These are phyloP conservation scores for Prunus yedoensis DNA, from an alignment of 331 rosid genomes.

Conservation along the genomic window DNA sequence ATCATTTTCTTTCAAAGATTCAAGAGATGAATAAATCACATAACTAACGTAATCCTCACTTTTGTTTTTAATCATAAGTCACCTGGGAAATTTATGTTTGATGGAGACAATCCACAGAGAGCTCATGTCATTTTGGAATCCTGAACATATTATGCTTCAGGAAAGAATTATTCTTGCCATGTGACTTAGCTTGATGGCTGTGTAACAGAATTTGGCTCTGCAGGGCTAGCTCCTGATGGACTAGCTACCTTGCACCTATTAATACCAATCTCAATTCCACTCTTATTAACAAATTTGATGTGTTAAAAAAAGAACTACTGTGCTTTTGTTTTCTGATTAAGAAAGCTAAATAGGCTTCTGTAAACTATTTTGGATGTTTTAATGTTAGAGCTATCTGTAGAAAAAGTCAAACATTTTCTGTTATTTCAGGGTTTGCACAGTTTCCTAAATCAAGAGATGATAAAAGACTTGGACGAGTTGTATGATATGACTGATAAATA, in stretches of 20 bases:
- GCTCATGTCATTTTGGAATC: background rate
- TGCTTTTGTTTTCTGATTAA: background rate
- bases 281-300: background rate
- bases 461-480: conserved; percentile 65
- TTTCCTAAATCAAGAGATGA: conserved; percentile 53
- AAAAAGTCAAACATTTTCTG: conserved; percentile 18
- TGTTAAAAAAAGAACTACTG: background rate
- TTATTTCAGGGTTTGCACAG: conserved; percentile 69
- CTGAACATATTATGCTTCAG: background rate
- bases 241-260: background rate
- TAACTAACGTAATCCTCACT: background rate
- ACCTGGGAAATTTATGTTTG: background rate
- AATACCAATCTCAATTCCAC: background rate
- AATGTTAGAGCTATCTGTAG: conserved; percentile 10
- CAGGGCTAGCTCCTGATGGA: background rate
- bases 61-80: background rate
- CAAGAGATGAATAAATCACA: background rate
- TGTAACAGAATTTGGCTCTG: background rate
- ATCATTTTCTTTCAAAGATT: background rate
- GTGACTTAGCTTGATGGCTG: background rate
- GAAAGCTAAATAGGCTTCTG: conserved; percentile 12
- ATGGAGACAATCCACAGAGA: background rate
- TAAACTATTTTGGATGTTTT: conserved; percentile 13
- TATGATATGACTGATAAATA: conserved; percentile 75
- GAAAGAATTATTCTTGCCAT: background rate